Percentiles rank a stretch among this genome's conserved stretches.
phyloP scores from a whole-genome alignment of 2,329 filamentous ascomycete species.

The Diaporthe amygdali region DNA sequence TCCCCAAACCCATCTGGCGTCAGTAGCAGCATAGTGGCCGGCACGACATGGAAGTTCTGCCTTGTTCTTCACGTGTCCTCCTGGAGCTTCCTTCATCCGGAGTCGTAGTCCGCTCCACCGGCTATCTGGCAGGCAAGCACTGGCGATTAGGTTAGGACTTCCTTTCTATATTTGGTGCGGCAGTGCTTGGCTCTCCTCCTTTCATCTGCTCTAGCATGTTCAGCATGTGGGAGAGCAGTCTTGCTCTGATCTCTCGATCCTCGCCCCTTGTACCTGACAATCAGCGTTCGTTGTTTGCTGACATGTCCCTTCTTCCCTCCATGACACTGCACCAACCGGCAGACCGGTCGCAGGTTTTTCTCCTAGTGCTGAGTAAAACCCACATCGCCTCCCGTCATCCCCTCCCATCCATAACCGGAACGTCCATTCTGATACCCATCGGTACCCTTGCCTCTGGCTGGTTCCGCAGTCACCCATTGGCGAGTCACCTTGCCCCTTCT shows the following conservation, averaged over 20 bases:
- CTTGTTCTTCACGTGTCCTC: background rate
- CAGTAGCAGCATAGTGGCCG: background rate
- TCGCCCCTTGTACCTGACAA: slow-evolving; percentile 9
- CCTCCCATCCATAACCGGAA: background rate
- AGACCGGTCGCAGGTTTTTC: background rate
- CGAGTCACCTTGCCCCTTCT: background rate
- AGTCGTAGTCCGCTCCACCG: background rate
- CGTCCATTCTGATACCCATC: background rate
- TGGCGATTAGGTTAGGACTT: background rate
- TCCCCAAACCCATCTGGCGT: background rate
- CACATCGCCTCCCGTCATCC: background rate
- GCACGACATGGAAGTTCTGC: background rate
- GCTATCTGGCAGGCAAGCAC: background rate
- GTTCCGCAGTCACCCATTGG: background rate
- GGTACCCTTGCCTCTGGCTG: background rate
- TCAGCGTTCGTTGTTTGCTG: background rate
- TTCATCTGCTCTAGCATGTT: background rate
- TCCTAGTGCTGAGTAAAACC: slow-evolving; percentile 7
- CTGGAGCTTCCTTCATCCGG: background rate
- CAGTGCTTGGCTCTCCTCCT: slow-evolving; percentile 3
- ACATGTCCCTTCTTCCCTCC: background rate
- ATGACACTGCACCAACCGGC: background rate
- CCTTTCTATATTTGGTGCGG: slow-evolving; percentile 10
- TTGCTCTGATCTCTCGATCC: background rate
- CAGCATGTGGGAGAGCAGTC: background rate